Base-by-base conservation (phyloP, 2,329 filamentous ascomycete genomes). In the Harringtonia lauricola region DNA sequence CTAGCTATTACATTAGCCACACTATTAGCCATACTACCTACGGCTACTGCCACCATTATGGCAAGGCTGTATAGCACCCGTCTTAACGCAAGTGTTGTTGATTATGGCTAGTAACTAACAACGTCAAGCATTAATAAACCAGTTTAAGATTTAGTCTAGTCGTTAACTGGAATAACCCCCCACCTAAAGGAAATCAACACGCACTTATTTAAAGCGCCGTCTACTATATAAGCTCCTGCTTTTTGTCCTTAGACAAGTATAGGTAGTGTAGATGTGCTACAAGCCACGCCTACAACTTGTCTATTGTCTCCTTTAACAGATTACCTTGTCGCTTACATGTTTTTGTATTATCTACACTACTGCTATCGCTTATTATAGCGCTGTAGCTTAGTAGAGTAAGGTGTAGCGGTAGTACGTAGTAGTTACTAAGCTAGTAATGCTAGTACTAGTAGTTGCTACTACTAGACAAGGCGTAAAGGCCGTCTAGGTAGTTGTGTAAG, bases 221-320 rank as follows among this genome's bases (percentile, higher is more conserved):
- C 55, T 79, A 70, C 38, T 74, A 72, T 71, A 88, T 86, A 39
- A 94, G 70, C 47, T 84, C 76, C 57, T 89, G 78, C 62, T 94
- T 94, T 64, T 94, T 83, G 50, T 94, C 86, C 60, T 94, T 86
- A 5, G 80, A 88, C 2, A 87, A 86, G 58, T 94, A 94, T 0
- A 87, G 86, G 56, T 92, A 86, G 47, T 79, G 70, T 8, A 88
- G 62, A 59, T 92, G 83, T n/a, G 72, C 71, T 41, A 80, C 64
- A 51, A 94, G 89, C 88, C 88, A 95, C 1, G 76, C 68, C 43
- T 84, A 76, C 34, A 95, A 68, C 51, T 85, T 81, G 57, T 89
- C 84, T 0, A 87, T 95, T 0, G 86, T 86, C 43, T 88, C 83
- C 57, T 94, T 94, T n/a, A 88, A 87, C 3, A 95, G 69, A 56